Base-by-base conservation (phyloP, 164 flowering plant genomes). In the Brasenia schreberi region DNA sequence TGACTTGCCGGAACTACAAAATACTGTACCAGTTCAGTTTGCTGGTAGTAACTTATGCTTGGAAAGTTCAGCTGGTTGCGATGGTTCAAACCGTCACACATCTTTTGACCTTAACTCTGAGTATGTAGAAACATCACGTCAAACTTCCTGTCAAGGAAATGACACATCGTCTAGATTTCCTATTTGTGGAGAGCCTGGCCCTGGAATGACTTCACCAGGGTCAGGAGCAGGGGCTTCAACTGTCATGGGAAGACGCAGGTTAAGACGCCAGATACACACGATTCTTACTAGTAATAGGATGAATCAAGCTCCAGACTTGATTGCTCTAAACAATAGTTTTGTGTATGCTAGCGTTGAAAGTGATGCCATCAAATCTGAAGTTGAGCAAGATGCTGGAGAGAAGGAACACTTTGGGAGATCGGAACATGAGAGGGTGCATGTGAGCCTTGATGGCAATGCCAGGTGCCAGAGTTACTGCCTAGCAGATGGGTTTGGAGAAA, bases 251-350 rank as follows among this genome's bases (percentile, higher is more conserved):
- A 84, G 99, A 64, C 88, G 98, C 4, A 68, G 80, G 76, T 70
- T 92, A 67, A 95, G 84, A 18, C 84, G 81, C 60, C 96, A 83
- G 19, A 85, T 90, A 67, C 91, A 80, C 49, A 76, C 71, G 56
- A 18, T 85, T 9, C 71, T 79, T 69, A 76, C 83, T 33, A 74
- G 66, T 65, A 76, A 72, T 65, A 85, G 90, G 69, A 71, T 74
- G 77, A 72, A 70, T 68, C 75, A 67, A 42, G 27, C 68, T 18
- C 18, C 64, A 61, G 69, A 69, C 49, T 19, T 60, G 58, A 68
- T 70, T 66, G 66, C 71, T 39, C 11, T 45, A 45, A 45, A 12
- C 12, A 5, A 45, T 45, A 49, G 56, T 9, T 49, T 49, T 9
- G 10, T 7, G 16, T 9, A 49, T 49, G 16, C 4, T 9, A 60